phyloP scores from a whole-genome alignment of 192 early-diverging fungal genomes.

The Entomortierella beljakovae region DNA sequence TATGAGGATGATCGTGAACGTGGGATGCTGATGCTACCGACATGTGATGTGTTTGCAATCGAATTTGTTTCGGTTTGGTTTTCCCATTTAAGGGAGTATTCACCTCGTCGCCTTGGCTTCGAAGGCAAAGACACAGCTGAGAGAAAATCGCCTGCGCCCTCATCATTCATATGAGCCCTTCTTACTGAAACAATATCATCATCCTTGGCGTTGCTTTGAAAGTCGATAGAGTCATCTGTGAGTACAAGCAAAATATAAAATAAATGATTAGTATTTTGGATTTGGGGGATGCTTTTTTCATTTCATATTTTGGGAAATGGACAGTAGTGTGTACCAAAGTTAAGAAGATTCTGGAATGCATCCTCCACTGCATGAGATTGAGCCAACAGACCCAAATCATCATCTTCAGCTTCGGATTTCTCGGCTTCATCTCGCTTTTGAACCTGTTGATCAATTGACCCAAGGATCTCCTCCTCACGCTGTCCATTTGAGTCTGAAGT shows the following conservation, averaged over 20 bases:
- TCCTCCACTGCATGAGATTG: constrained; percentile 33
- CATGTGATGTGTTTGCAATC: constrained; percentile 14
- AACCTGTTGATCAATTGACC: background rate
- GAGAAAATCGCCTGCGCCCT: constrained; percentile 14
- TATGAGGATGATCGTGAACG: constrained; percentile 23
- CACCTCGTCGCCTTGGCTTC: constrained; percentile 28
- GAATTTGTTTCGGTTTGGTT: constrained; percentile 35
- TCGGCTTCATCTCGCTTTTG: background rate
- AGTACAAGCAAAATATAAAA: background rate
- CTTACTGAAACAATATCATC: background rate
- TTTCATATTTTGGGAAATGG: background rate
- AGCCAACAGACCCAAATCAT: constrained; percentile 32
- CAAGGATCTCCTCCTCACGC: background rate
- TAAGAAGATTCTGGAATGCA: constrained; percentile 37
- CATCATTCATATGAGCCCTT: constrained; percentile 11
- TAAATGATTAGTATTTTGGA: no score
- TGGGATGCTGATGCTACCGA: constrained; percentile 2
- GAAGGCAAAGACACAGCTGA: constrained; percentile 22
- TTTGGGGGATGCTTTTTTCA: no score
- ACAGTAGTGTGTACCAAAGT: background rate
- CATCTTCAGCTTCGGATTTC: constrained; percentile 9
- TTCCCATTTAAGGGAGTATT: constrained; percentile 49
- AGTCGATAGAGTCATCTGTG: constrained; percentile 34
- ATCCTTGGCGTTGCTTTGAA: background rate
- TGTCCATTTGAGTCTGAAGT: background rate